Percentiles rank a stretch among this genome's conserved stretches.
Evolutionary conservation across 345 rosid species (phyloP).

Genomic region (Dovyalis caffra): DNA sequence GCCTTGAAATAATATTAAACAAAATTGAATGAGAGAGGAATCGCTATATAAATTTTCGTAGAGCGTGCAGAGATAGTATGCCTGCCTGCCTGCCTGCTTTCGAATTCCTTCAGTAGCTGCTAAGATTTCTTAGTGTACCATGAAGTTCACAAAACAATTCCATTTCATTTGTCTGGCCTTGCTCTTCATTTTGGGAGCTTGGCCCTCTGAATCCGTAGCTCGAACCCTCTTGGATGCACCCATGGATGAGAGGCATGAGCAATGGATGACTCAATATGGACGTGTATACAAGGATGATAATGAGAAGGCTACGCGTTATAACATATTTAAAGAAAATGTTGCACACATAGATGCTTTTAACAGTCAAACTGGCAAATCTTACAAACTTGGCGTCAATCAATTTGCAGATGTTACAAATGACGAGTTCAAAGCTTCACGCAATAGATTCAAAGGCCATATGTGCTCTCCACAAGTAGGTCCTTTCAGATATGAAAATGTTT

Average conservation of each 20-base stretch:
- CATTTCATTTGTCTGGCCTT: not conserved
- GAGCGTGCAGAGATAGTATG: not conserved
- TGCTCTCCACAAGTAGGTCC: too few species aligned
- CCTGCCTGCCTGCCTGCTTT: not conserved
- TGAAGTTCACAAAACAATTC: not conserved
- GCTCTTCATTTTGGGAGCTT: conserved; percentile 1
- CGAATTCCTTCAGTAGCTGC: not conserved
- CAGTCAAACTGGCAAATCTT: too few species aligned
- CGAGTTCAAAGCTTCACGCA: too few species aligned
- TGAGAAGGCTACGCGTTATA: conserved; percentile 10
- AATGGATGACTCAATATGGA: conserved; percentile 5
- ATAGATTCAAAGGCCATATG: too few species aligned
- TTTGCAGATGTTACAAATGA: too few species aligned
- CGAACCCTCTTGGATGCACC: not conserved
- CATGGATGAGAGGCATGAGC: conserved; percentile 2
- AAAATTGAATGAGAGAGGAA: too few species aligned
- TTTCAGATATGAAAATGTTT: too few species aligned
- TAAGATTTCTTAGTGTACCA: not conserved
- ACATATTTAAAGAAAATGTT: too few species aligned
- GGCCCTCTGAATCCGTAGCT: conserved; percentile 4
- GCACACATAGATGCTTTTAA: too few species aligned
- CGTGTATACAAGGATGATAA: conserved; percentile 8
- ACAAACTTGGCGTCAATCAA: too few species aligned
- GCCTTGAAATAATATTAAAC: too few species aligned
- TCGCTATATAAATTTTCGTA: not conserved